Evolutionary conservation across 176 grass and related monocot genomes (phyloP), one percentile per base, ranked within the genome.

Genomic region (Rhynchospora tenuis): DNA sequence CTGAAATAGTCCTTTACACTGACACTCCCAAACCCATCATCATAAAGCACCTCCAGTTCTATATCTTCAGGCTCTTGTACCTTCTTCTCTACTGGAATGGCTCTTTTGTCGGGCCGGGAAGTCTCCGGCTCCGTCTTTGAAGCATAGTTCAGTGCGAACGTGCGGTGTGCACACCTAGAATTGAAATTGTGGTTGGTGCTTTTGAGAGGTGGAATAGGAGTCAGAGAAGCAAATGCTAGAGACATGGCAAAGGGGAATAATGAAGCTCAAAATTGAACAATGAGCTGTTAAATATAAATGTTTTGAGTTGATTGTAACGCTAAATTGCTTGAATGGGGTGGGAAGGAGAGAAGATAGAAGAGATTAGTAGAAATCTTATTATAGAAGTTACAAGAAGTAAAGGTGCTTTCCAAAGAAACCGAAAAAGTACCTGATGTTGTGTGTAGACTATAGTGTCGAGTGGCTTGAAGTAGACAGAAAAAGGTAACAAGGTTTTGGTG

Each of bases 1-100:
- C 79, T 87, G 71, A 99, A 89, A 86, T 93, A 99, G 74, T 95
- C 93, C 80, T 89, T 95, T 6, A 99, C 89, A 44, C 79, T 95
- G 15, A 65, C 83, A 38, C 73, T 63, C 31, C 96, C 96, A 73
- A 93, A 99, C 38, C 91, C 96, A 29, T 99, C 96, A 43, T 98
- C 93, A 42, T 95, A 95, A 19, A 95, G 91, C 5, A 67, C 84
- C 46, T 85, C 71, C 15, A 97, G 54, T 19, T 79, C 80, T 10
- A 0, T 80, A n/a, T 45, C 20, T 77, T 26, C 68, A 55, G 43
- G 17, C 2, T 20, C 22, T 22, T n/a, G 3, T 27, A 3, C 87
- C 87, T 59, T 79, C 64, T 26, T 47, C 80, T 48, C 78, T 70
- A 23, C 56, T 45, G 12, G 80, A 80, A 38, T 46, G 6, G 69